These are phyloP conservation scores for Colletotrichum zoysiae DNA, from an alignment of 2,329 filamentous ascomycete species.

Conservation along the genomic window DNA sequence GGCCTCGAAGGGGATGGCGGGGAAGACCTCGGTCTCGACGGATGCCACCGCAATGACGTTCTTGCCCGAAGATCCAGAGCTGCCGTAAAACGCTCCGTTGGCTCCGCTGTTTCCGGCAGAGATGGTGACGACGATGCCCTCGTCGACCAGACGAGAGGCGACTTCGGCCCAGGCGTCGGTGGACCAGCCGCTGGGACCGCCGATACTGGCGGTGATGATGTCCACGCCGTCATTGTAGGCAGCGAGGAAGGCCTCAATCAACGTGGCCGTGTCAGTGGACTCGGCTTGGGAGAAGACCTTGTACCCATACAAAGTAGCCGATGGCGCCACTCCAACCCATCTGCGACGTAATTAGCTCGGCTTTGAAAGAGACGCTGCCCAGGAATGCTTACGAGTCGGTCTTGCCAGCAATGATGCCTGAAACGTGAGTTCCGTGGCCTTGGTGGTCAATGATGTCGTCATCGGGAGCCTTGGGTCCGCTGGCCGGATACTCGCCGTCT, in stretches of 20 bases:
- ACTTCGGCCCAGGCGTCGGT: slow-evolving; percentile 51
- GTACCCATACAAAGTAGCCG: slow-evolving; percentile 48
- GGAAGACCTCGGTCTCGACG: slow-evolving; percentile 50
- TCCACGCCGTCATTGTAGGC: slow-evolving; percentile 52
- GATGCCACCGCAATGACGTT: slow-evolving; percentile 60
- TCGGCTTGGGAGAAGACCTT: slow-evolving; percentile 48
- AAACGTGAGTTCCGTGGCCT: slow-evolving; percentile 49
- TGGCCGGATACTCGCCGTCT: slow-evolving; percentile 38
- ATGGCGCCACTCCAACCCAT: slow-evolving; percentile 49
- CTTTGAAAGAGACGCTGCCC: no score
- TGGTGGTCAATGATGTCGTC: slow-evolving; percentile 46
- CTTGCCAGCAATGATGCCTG: slow-evolving; percentile 50
- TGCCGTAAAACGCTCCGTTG: slow-evolving; percentile 61
- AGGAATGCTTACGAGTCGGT: slow-evolving; percentile 33
- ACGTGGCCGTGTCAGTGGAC: slow-evolving; percentile 51
- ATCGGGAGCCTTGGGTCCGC: slow-evolving; percentile 49
- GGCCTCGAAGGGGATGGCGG: slow-evolving; percentile 48
- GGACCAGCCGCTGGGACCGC: slow-evolving; percentile 48
- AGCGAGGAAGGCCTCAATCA: slow-evolving; percentile 53
- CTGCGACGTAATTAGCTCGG: slow-evolving; percentile 35
- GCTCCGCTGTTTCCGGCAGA: slow-evolving; percentile 65
- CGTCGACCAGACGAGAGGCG: slow-evolving; percentile 56
- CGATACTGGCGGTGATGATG: slow-evolving; percentile 54
- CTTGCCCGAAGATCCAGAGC: slow-evolving; percentile 56
- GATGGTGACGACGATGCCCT: slow-evolving; percentile 63